Conservation (phyloP, 2,329 filamentous ascomycete species). For the Lecanoromycetidae sp. region DNA sequence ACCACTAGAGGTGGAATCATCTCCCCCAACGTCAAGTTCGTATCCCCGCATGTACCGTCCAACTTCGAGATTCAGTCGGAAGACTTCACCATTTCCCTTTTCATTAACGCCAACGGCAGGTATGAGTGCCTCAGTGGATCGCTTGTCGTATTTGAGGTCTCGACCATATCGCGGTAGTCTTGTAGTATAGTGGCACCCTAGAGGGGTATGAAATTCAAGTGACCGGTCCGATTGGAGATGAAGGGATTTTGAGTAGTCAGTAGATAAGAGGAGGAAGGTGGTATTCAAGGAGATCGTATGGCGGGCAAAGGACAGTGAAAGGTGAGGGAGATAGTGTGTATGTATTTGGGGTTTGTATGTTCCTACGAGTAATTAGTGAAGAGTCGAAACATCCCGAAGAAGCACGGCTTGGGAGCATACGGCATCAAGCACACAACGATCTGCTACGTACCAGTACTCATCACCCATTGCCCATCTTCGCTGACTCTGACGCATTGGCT, state of each 20-base stretch:
- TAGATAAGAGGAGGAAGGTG: slow-evolving; percentile 76
- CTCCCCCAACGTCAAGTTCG: slow-evolving; percentile 76
- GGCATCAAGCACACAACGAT: too few species aligned
- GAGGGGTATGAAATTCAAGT: slow-evolving; percentile 84
- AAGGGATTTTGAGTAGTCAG: slow-evolving; percentile 86
- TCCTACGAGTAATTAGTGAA: slow-evolving; percentile 28
- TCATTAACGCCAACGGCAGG: slow-evolving; percentile 77
- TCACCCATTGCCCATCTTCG: slow-evolving; percentile 93
- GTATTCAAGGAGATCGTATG: slow-evolving; percentile 89
- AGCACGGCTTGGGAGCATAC: background rate
- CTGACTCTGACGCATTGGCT: slow-evolving; percentile 81
- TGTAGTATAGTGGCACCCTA: slow-evolving; percentile 78
- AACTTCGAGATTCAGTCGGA: slow-evolving; percentile 78
- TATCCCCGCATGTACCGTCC: slow-evolving; percentile 92
- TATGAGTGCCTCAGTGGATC: slow-evolving; percentile 71
- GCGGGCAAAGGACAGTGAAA: slow-evolving; percentile 84
- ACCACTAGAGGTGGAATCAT: slow-evolving; percentile 55
- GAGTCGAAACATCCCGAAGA: background rate
- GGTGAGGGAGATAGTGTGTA: slow-evolving; percentile 83
- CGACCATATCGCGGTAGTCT: slow-evolving; percentile 85
- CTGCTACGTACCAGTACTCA: slow-evolving; percentile 67
- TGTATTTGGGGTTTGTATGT: slow-evolving; percentile 76
- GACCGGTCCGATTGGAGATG: slow-evolving; percentile 86
- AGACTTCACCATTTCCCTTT: slow-evolving; percentile 83
- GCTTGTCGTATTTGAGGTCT: slow-evolving; percentile 72